Evolutionary conservation across 768 basidiomycete species (phyloP), one percentile per base, ranked within the genome.

Genomic region (Rhizopogon roseolus): DNA sequence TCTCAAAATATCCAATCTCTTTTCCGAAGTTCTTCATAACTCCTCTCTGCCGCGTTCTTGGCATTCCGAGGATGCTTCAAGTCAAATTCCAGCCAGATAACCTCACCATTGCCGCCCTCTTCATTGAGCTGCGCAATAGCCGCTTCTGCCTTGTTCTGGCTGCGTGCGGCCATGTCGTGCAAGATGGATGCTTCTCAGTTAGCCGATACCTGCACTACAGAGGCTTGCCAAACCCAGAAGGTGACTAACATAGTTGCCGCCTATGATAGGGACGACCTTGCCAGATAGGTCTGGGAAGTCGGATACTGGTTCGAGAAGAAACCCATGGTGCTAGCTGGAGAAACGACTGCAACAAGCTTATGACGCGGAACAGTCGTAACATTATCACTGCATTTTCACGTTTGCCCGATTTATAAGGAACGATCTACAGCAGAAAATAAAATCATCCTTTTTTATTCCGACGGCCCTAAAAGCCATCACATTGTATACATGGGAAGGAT

Each of bases 211-310:
- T 0, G 72, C 60, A 43, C 78, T 80, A 36, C n/a, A 7, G 8
- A 41, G 5, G 5, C n/a, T n/a, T n/a, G 14, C 38, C 22, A 22
- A 44, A 5, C 16, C 11, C 39, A 22, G 16, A 7, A 27, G 3
- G 2, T 5, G 2, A 34, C 14, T 17, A 25, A 59, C 65, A 25
- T 52, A 82, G 79, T 83, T 84, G 57, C 76, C 80, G 14, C 82
- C 83, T 0, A 82, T 84, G 17, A 85, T 77, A 39, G 83, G 65
- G 42, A 70, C 62, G n/a, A 84, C 78, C 60, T 80, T 80, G 10
- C 77, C 80, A 6, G 62, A 66, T 7, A 81, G 64, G 58, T 79
- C 75, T 2, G 73, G 67, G 29, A 83, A 57, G 57, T 80, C 77
- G 2, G 54, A 68, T 0, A 60, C 57, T 1, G 77, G 74, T 34